Evolutionary conservation across 2,329 filamentous ascomycete genomes (phyloP).

Genomic region (Talaromyces verruculosus): DNA sequence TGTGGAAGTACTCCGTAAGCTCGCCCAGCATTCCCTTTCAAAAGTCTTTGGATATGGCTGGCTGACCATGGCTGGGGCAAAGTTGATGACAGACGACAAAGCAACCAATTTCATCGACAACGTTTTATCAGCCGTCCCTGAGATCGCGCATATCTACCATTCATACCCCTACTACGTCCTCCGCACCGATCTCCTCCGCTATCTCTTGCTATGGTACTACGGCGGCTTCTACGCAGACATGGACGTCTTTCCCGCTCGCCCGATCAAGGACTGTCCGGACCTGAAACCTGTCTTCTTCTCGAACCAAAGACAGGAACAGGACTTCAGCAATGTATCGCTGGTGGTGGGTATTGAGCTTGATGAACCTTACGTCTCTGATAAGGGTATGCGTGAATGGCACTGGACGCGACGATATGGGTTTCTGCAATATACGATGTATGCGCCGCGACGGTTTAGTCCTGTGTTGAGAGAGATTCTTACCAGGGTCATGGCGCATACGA

Average conservation of each 20-base stretch:
- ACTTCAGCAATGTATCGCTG: conserved; percentile 31
- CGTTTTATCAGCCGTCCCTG: conserved; percentile 30
- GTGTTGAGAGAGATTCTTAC: conserved; percentile 34
- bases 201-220: conserved; percentile 38
- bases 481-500: conserved; percentile 34
- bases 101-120: conserved; percentile 31
- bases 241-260: conserved; percentile 31
- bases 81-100: conserved; percentile 32
- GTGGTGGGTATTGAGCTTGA: conserved; percentile 39
- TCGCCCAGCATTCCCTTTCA: no score
- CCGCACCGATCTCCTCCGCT: conserved; percentile 51
- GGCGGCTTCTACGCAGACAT: conserved; percentile 40
- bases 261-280: conserved; percentile 33
- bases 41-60: no score
- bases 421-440: conserved; percentile 39
- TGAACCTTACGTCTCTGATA: conserved; percentile 35
- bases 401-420: conserved; percentile 38
- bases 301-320: neutral
- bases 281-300: conserved; percentile 21
- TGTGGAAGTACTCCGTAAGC: conserved; percentile 32
- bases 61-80: neutral
- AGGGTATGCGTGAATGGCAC: conserved; percentile 35
- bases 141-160: conserved; percentile 30
- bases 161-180: conserved; percentile 48
- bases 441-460: conserved; percentile 37